These are phyloP conservation scores for Bidens hawaiensis DNA, from an alignment of 140 eudicot species.

Conservation along the genomic window DNA sequence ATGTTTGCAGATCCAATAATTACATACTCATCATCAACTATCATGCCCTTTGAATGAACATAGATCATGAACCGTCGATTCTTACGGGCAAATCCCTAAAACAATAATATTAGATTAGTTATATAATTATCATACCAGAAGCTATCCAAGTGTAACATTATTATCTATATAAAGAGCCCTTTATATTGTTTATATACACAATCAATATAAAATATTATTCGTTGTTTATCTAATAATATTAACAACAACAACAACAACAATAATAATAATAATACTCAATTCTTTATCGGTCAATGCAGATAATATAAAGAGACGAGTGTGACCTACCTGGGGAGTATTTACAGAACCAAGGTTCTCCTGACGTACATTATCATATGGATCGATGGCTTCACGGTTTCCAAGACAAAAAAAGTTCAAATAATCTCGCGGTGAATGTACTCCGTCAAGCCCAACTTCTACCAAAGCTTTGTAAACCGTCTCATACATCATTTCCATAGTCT, in stretches of 20 bases:
- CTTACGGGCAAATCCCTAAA: constrained; percentile 61
- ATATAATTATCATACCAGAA: too few species aligned
- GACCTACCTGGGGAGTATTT: constrained; percentile 61
- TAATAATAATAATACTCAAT: not conserved
- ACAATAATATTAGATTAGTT: too few species aligned
- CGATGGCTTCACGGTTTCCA: constrained; percentile 72
- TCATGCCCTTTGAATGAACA: constrained; percentile 97
- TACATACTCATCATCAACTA: constrained; percentile 93
- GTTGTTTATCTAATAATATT: too few species aligned
- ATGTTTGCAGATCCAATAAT: constrained; percentile 91
- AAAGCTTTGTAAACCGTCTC: constrained; percentile 81
- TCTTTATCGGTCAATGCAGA: too few species aligned
- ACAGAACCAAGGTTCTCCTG: constrained; percentile 19
- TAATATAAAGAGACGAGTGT: constrained; percentile 3
- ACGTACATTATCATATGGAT: constrained; percentile 18
- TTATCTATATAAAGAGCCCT: too few species aligned
- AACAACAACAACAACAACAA: not conserved
- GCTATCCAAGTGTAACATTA: too few species aligned
- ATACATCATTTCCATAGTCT: constrained; percentile 99
- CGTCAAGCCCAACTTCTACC: constrained; percentile 80
- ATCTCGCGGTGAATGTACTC: constrained; percentile 64
- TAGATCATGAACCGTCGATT: constrained; percentile 85
- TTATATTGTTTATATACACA: too few species aligned
- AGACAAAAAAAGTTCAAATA: constrained; percentile 81
- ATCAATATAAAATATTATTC: too few species aligned